Evolutionary conservation across 345 rosid genomes (phyloP).

Genomic region (Salix udensis): DNA sequence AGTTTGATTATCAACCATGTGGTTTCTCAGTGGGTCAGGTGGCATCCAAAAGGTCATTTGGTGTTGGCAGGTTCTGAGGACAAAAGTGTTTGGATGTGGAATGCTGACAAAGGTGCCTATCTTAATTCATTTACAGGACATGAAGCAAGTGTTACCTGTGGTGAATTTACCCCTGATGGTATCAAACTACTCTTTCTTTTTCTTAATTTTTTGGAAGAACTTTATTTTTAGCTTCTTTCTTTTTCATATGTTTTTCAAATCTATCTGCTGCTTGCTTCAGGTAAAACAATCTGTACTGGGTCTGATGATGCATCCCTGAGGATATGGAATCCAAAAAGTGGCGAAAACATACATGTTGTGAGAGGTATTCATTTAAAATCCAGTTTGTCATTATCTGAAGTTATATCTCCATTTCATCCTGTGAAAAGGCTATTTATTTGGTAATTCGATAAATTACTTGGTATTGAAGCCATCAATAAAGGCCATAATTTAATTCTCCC

Average conservation of each 20-base stretch:
- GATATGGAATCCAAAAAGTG: conserved; percentile 85
- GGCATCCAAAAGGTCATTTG: conserved; percentile 94
- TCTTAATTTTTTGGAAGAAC: not conserved
- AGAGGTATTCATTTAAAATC: conserved; percentile 41
- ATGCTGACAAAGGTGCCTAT: conserved; percentile 71
- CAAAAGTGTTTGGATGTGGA: conserved; percentile 88
- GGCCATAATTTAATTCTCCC: not conserved
- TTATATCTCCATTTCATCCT: not conserved
- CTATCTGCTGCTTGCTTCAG: conserved; percentile 33
- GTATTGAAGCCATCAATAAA: not conserved
- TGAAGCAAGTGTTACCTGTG: conserved; percentile 65
- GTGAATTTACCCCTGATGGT: conserved; percentile 97
- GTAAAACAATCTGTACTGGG: conserved; percentile 85
- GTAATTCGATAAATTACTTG: not conserved
- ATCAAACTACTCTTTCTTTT: conserved; percentile 16
- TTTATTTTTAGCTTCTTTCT: not conserved
- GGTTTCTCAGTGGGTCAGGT: conserved; percentile 74
- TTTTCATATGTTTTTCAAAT: not conserved
- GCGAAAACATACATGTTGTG: conserved; percentile 62
- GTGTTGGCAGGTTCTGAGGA: conserved; percentile 87
- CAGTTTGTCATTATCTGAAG: not conserved
- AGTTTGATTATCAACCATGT: conserved; percentile 14
- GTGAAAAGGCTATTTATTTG: not conserved
- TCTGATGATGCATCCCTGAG: conserved; percentile 88
- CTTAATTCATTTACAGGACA: conserved; percentile 84